phyloP scores from a whole-genome alignment of 2,329 filamentous ascomycete genomes.

The Colletotrichum destructivum region DNA sequence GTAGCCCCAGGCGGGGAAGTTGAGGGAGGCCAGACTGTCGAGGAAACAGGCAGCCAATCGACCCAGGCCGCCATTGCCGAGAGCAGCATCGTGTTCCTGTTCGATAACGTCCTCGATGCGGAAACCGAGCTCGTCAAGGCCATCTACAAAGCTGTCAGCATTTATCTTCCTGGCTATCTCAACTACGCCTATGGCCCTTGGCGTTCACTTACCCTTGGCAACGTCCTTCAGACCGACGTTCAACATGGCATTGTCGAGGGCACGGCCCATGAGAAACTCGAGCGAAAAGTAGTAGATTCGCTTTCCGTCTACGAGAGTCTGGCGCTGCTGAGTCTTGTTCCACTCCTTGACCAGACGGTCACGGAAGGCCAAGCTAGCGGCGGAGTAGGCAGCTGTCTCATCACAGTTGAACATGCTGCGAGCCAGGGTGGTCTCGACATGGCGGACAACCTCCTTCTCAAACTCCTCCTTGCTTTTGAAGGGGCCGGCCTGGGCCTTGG shows the following conservation, averaged over 20 bases:
- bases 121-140: conserved; percentile 91
- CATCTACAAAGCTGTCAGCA: conserved; percentile 69
- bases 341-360: conserved; percentile 94
- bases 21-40: conserved; percentile 93
- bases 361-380: conserved; percentile 91
- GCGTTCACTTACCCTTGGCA: conserved; percentile 76
- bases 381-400: conserved; percentile 92
- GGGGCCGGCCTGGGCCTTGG: conserved; percentile 72
- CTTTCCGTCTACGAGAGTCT: conserved; percentile 92
- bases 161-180: no score
- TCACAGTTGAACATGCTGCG: conserved; percentile 99
- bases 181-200: neutral
- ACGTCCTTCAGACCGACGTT: conserved; percentile 91
- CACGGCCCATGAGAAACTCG: conserved; percentile 97
- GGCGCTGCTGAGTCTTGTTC: conserved; percentile 98
- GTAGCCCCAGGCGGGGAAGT: conserved; percentile 98
- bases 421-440: conserved; percentile 96
- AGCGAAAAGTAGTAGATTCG: conserved; percentile 97
- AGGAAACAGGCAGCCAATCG: conserved; percentile 97
- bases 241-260: conserved; percentile 98
- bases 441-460: conserved; percentile 87
- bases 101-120: conserved; percentile 95
- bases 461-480: conserved; percentile 89
- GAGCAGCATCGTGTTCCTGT: conserved; percentile 95
- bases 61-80: conserved; percentile 96